Conservation (phyloP, 2,329 filamentous ascomycete genomes). For the Ploettnerulaceae sp. region DNA sequence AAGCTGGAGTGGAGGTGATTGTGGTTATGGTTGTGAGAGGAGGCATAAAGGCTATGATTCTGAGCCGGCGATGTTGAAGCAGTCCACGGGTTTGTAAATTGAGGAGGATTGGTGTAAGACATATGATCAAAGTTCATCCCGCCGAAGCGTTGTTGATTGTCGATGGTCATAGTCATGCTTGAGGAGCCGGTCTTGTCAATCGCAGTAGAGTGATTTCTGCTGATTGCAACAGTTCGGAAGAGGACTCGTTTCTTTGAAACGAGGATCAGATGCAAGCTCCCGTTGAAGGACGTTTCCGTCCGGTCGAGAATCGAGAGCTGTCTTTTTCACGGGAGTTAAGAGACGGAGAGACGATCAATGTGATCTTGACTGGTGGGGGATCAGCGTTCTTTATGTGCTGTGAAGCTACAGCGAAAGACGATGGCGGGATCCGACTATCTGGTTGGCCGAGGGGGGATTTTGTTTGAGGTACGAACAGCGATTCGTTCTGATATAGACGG, state of each 20-base stretch:
- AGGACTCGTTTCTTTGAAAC: slow-evolving; percentile 19
- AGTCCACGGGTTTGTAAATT: slow-evolving; percentile 89
- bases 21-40: slow-evolving; percentile 52
- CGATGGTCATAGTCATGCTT: slow-evolving; percentile 89
- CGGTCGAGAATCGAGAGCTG: slow-evolving; percentile 19
- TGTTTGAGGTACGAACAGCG: slow-evolving; percentile 4
- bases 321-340: slow-evolving; percentile 15
- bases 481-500: slow-evolving; percentile 22
- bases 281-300: slow-evolving; percentile 25
- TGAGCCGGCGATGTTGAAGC: slow-evolving; percentile 49
- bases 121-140: slow-evolving; percentile 74
- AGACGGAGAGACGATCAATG: slow-evolving; percentile 26
- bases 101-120: slow-evolving; percentile 60
- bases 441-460: slow-evolving; percentile 23
- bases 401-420: slow-evolving; percentile 12
- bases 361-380: slow-evolving; percentile 27
- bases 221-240: slow-evolving; percentile 1
- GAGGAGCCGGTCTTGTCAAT: slow-evolving; percentile 5
- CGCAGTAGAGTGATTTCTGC: neutral
- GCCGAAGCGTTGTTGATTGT: slow-evolving; percentile 79
- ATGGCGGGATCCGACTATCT: slow-evolving; percentile 20
- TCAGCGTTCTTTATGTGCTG: slow-evolving; percentile 35
- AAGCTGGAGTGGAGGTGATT: slow-evolving; percentile 50
- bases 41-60: slow-evolving; percentile 56
- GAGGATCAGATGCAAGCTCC: slow-evolving; percentile 34